Evolutionary conservation across 371 early-diverging fungal genomes (phyloP), one percentile per base, ranked within the genome.

Genomic region (Mortierella sp.): DNA sequence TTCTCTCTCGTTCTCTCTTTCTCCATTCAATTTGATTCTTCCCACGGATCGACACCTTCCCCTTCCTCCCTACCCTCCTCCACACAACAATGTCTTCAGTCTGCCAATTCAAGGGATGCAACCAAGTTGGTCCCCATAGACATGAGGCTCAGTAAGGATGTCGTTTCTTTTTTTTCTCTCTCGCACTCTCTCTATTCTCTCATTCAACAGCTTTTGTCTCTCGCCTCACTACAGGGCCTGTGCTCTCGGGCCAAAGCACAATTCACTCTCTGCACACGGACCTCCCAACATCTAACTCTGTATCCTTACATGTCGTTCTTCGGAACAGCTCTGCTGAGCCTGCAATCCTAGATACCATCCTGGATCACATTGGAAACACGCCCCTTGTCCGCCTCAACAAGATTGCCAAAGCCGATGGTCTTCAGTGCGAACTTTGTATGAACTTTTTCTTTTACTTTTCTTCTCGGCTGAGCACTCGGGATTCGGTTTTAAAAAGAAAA

Each of bases 291-390:
- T n/a, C n/a, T n/a, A n/a, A n/a, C n/a, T 30, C 12, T 11, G 14
- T 21, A 45, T 16, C 12, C 4, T 43, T 16, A 29, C 45, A 7
- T 18, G 18, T 9, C 19, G 25, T 18, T 43, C 6, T 21, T 48
- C 46, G 55, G 47, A 44, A 61, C 50, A 85, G 88, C 60, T 63
- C 62, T 25, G 88, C 91, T 29, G 90, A 91, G 66, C 93, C 93
- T 37, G 83, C 85, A 62, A 89, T 94, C 57, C 81, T 89, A 50
- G 76, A 90, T 75, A 92, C 88, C 63, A 91, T 98, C 70, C 87
- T 97, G 57, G 97, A 95, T 43, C 95, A 96, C 83, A 95, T 97
- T 70, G 99, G 99, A 46, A 95, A 95, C 79, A 99, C 99, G 9
- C 99, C 99, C 23, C 82, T 95, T 48, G 96, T 98, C 29, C 88